Evolutionary conservation across 2,329 filamentous ascomycete species (phyloP).

Genomic region (Alternaria metachromatica): DNA sequence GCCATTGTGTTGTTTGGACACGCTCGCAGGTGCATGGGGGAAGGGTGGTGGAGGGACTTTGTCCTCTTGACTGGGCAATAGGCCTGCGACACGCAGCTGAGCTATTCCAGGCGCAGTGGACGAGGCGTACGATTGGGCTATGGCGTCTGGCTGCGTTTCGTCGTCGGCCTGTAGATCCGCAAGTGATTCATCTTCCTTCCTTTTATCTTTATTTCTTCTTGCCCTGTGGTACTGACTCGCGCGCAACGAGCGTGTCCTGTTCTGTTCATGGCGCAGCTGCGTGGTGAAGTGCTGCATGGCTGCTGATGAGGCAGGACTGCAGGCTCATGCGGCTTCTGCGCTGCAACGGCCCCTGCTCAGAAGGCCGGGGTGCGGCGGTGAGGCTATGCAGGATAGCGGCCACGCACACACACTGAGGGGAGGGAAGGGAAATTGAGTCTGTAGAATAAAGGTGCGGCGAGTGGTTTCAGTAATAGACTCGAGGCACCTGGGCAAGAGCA

Average conservation of each 20-base stretch:
- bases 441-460: conserved; percentile 3
- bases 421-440: not conserved
- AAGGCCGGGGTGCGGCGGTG: conserved; percentile 11
- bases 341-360: conserved; percentile 2
- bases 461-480: conserved; percentile 5
- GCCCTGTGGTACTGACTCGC: conserved; percentile 36
- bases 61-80: conserved; percentile 46
- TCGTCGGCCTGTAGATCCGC: conserved; percentile 26
- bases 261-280: conserved; percentile 36
- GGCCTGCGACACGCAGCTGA: conserved; percentile 51
- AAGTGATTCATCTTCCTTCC: conserved; percentile 14
- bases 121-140: conserved; percentile 24
- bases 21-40: conserved; percentile 50
- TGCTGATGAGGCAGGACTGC: conserved; percentile 9
- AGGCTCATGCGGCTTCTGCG: conserved; percentile 10
- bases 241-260: conserved; percentile 42
- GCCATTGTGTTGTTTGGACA: conserved; percentile 20
- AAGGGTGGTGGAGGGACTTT: conserved; percentile 52
- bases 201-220: conserved; percentile 32
- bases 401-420: not conserved
- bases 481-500: conserved; percentile 6
- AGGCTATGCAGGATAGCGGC: not conserved
- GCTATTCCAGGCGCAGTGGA: conserved; percentile 29
- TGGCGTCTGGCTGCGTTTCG: conserved; percentile 10
- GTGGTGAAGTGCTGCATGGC: conserved; percentile 45